phyloP scores from a whole-genome alignment of 169 alveolate species.

The Plasmodium adleri region DNA sequence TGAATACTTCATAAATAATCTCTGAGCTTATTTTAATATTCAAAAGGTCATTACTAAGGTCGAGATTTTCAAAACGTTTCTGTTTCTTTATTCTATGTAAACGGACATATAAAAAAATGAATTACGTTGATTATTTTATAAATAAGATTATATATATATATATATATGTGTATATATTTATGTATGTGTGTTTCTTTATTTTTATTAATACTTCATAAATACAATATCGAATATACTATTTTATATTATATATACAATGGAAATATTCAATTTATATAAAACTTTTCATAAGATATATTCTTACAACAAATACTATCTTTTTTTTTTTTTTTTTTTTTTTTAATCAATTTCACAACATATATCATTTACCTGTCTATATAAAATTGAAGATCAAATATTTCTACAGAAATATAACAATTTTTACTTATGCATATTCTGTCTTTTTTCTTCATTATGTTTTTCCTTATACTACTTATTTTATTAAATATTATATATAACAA shows the following conservation, averaged over 20 bases:
- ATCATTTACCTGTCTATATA: conserved; percentile 29
- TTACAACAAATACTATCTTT: no score
- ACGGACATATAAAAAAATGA: not conserved
- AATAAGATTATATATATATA: no score
- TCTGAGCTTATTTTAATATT: conserved; percentile 48
- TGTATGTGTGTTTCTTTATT: no score
- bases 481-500: conserved; percentile 47
- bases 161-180: no score
- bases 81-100: conserved; percentile 11
- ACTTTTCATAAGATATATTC: no score
- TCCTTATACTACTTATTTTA: conserved; percentile 23
- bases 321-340: no score
- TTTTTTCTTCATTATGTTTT: conserved; percentile 5
- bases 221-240: no score
- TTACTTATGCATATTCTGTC: conserved; percentile 47
- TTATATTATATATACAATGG: no score
- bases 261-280: no score
- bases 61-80: conserved; percentile 24
- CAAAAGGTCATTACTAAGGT: conserved; percentile 17
- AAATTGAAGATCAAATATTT: conserved; percentile 44
- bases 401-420: conserved; percentile 27
- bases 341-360: no score
- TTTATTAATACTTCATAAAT: no score
- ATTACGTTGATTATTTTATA: no score
- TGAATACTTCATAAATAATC: conserved; percentile 41